Evolutionary conservation across 2,329 filamentous ascomycete species (phyloP).

Genomic region (Ophiocordyceps camponoti-leonardi): DNA sequence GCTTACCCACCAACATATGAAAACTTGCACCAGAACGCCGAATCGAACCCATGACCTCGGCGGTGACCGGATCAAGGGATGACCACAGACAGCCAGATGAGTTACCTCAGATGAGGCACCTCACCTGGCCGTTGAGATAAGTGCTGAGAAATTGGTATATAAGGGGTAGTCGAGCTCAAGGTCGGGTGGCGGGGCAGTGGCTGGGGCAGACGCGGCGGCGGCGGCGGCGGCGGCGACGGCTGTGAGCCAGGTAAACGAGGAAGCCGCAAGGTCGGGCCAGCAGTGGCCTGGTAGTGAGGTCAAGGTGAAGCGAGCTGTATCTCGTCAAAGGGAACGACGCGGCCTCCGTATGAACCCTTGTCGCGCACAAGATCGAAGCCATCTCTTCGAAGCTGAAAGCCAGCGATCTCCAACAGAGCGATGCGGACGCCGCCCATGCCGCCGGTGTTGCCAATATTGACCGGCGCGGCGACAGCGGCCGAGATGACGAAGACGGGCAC

Average conservation of each 20-base stretch:
- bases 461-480: conserved; percentile 16
- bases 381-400: conserved; percentile 11
- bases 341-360: conserved; percentile 1
- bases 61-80: background rate
- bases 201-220: no score
- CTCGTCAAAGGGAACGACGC: conserved; percentile 21
- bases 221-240: no score
- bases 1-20: background rate
- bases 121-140: background rate
- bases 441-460: conserved; percentile 15
- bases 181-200: no score
- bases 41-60: background rate
- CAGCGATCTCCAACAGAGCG: conserved; percentile 23
- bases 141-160: background rate
- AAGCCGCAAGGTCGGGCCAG: background rate
- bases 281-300: no score
- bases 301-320: conserved; percentile 6
- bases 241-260: no score
- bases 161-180: background rate
- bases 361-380: conserved; percentile 1
- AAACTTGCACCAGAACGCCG: background rate
- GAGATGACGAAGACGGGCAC: conserved; percentile 17
- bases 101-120: no score
- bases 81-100: background rate
- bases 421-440: conserved; percentile 22